A percentile compares a stretch with the other conserved stretches of the same genome.
Evolutionary conservation across 1,284 basidiomycete species (phyloP).

Genomic region (Paramarasmius palmivorus): DNA sequence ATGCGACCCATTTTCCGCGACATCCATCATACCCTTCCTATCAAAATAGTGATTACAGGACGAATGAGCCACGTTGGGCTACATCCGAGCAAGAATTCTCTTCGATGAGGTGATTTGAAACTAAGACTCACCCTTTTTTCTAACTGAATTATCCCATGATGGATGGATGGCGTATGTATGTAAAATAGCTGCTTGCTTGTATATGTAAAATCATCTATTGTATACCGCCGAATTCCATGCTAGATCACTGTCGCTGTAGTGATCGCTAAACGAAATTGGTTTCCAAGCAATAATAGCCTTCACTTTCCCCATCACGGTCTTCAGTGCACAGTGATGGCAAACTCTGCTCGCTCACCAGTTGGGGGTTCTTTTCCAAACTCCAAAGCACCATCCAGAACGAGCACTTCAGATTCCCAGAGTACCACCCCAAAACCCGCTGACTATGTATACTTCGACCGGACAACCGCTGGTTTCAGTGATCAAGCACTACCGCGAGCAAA

Average conservation of each 20-base stretch:
- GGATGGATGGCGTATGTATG: no score
- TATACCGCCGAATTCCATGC: background rate
- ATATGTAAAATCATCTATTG: background rate
- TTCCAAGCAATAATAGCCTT: background rate
- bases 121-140: no score
- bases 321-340: background rate
- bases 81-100: no score
- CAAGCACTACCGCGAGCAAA: conserved; percentile 81
- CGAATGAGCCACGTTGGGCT: no score
- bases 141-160: no score
- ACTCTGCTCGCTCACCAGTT: background rate
- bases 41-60: no score
- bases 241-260: no score
- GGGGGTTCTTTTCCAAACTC: no score
- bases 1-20: no score
- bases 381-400: background rate
- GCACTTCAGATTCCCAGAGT: background rate
- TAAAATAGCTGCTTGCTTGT: no score
- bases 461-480: conserved; percentile 68
- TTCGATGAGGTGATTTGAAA: no score
- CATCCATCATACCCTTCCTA: no score
- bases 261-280: background rate
- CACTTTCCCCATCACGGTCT: background rate
- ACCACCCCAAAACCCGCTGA: conserved; percentile 35
- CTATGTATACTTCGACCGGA: conserved; percentile 88